Percentiles rank a stretch among this genome's conserved stretches.
Conservation (phyloP, 345 rosid species). For the Populus pruinosa region DNA sequence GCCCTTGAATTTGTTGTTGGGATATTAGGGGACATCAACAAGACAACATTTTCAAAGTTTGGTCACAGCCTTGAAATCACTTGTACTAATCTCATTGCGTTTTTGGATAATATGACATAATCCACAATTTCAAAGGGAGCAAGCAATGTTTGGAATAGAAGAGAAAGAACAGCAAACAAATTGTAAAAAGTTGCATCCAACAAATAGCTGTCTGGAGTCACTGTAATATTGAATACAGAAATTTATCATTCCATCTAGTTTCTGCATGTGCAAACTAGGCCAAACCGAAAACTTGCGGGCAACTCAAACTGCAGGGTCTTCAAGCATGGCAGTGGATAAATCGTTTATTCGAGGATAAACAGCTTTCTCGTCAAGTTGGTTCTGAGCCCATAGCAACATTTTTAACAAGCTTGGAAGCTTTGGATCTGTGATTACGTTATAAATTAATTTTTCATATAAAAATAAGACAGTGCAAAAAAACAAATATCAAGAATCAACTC, state of each 20-base stretch:
- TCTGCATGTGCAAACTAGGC: conserved; percentile 1
- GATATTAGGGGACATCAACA: not conserved
- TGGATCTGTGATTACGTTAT: conserved; percentile 52
- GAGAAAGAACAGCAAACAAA: conserved; percentile 19
- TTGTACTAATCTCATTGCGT: not conserved
- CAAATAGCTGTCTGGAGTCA: conserved; percentile 22
- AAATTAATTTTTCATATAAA: not conserved
- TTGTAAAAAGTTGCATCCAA: conserved; percentile 15
- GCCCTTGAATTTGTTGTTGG: not conserved
- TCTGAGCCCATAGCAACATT: conserved; percentile 93
- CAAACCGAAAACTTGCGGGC: not conserved
- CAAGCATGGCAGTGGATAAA: conserved; percentile 64
- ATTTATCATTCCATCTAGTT: conserved; percentile 10
- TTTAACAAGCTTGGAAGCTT: conserved; percentile 89
- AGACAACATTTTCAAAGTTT: not conserved
- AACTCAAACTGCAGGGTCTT: conserved; percentile 61
- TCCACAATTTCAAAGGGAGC: not conserved
- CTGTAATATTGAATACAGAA: conserved; percentile 2
- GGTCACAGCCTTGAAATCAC: not conserved
- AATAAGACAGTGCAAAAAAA: not conserved
- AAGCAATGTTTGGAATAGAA: conserved; percentile 4
- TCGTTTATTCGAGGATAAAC: conserved; percentile 85
- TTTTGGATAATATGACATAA: not conserved
- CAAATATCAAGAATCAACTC: not conserved
- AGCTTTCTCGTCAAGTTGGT: conserved; percentile 84